Evolutionary conservation across 1,284 basidiomycete species (phyloP).

Genomic region (Marasmius fiardii): DNA sequence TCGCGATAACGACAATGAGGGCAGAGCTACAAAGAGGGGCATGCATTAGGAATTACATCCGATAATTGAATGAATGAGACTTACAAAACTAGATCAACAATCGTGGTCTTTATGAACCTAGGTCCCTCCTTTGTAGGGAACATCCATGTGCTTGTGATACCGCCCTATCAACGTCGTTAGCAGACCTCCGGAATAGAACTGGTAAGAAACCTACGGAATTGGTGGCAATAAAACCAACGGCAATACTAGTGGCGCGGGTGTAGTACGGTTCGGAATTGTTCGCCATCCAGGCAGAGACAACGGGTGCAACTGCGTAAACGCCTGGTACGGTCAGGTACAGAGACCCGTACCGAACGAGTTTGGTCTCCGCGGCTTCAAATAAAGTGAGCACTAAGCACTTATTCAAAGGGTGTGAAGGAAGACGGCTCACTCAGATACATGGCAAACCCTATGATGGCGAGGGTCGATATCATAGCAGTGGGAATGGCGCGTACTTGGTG

Average conservation of each 20-base stretch:
- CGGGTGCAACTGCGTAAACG: conserved; percentile 27
- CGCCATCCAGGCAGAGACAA: conserved; percentile 33
- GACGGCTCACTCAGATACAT: conserved; percentile 29
- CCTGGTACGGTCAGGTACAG: conserved; percentile 34
- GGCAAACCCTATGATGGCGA: conserved; percentile 28
- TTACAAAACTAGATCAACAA: conserved; percentile 33
- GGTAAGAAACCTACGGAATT: conserved; percentile 12
- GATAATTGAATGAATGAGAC: conserved; percentile 4
- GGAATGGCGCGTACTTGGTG: conserved; percentile 29
- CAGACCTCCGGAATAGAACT: neutral
- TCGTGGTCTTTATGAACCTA: conserved; percentile 31
- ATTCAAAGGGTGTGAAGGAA: neutral
- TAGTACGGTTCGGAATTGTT: conserved; percentile 44
- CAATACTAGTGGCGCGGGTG: conserved; percentile 40
- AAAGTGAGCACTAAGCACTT: neutral
- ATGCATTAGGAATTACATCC: neutral
- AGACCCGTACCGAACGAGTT: conserved; percentile 28
- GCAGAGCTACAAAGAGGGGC: conserved; percentile 17
- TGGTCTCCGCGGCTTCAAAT: conserved; percentile 16
- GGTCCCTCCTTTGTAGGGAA: conserved; percentile 35
- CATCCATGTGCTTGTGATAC: conserved; percentile 37
- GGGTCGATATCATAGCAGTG: conserved; percentile 22
- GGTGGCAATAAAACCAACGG: conserved; percentile 31
- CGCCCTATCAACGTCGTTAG: conserved; percentile 24
- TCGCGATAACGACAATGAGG: conserved; percentile 22